Percentiles rank a stretch among this genome's conserved stretches.
phyloP scores from a whole-genome alignment of 1,284 basidiomycete genomes.

The Ustilago hordei region DNA sequence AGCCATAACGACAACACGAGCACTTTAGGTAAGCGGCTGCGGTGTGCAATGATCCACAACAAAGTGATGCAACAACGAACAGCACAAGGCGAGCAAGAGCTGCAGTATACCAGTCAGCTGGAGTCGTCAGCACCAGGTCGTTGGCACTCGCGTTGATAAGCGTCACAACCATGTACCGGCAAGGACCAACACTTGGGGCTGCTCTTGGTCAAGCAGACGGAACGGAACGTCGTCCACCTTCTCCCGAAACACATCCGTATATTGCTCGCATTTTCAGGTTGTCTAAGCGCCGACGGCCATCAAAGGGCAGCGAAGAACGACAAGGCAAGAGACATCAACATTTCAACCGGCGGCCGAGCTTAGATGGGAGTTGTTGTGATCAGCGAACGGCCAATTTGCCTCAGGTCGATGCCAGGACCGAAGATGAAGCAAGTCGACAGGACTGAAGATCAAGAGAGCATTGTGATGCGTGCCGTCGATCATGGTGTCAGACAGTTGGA shows the following conservation, averaged over 20 bases:
- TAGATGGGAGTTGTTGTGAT: not conserved
- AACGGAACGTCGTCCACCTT: not conserved
- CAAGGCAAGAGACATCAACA: not conserved
- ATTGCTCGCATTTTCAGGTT: not conserved
- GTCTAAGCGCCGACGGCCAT: not conserved
- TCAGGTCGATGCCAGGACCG: not conserved
- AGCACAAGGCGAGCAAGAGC: not conserved
- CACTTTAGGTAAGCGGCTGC: not conserved
- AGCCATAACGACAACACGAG: not conserved
- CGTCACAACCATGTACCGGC: not conserved
- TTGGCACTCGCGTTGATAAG: not conserved
- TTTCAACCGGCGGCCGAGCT: conserved; percentile 14
- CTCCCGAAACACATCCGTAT: not conserved
- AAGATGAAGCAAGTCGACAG: not conserved
- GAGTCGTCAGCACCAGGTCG: not conserved
- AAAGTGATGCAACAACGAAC: not conserved
- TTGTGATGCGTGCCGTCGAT: conserved; percentile 25
- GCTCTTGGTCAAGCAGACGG: not conserved
- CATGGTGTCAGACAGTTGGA: conserved; percentile 7
- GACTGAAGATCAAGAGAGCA: conserved; percentile 5
- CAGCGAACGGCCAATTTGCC: conserved; percentile 4
- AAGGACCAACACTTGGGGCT: not conserved
- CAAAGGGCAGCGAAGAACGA: not conserved
- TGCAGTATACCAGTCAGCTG: not conserved
- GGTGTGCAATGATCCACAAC: not conserved